Conservation (phyloP, 805 yeast species). For the Nakazawaea wickerhamii region DNA sequence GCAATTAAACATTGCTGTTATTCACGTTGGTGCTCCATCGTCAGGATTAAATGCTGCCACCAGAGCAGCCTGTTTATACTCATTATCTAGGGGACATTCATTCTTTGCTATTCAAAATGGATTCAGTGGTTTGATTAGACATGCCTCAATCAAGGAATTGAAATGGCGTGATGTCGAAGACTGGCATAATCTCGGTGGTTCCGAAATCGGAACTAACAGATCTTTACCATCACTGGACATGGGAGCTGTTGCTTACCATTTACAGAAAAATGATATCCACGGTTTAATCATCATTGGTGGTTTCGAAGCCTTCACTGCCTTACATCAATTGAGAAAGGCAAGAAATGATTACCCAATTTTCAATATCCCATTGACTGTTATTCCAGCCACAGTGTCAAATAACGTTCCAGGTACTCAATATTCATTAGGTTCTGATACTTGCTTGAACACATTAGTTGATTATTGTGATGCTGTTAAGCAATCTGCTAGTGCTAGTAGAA, state of each 20-base stretch:
- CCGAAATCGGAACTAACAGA: slow-evolving; percentile 96
- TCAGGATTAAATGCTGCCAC: slow-evolving; percentile 94
- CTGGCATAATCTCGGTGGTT: slow-evolving; percentile 90
- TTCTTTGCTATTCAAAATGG: slow-evolving; percentile 93
- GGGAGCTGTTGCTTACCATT: slow-evolving; percentile 88
- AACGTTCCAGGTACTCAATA: slow-evolving; percentile 99
- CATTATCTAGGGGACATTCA: slow-evolving; percentile 84
- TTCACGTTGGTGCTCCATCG: slow-evolving; percentile 96
- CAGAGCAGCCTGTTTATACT: slow-evolving; percentile 83
- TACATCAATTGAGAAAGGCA: slow-evolving; percentile 75
- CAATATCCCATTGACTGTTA: slow-evolving; percentile 87
- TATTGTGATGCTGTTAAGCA: slow-evolving; percentile 96
- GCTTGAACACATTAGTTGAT: slow-evolving; percentile 82
- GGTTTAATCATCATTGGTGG: slow-evolving; percentile 94
- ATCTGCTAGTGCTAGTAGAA: slow-evolving; percentile 90
- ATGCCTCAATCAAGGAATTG: slow-evolving; percentile 72
- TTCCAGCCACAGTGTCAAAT: slow-evolving; percentile 95
- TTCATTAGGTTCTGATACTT: slow-evolving; percentile 92
- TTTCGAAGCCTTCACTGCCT: slow-evolving; percentile 88
- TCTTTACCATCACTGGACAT: slow-evolving; percentile 76
- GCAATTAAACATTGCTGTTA: slow-evolving; percentile 71
- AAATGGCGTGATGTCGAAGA: slow-evolving; percentile 83
- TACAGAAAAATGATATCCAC: slow-evolving; percentile 82
- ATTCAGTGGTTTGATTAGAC: slow-evolving; percentile 84
- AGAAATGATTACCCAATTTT: slow-evolving; percentile 80